Evolutionary conservation across 371 early-diverging fungal species (phyloP), one percentile per base, ranked within the genome.

Genomic region (Fennellomyces sp.): DNA sequence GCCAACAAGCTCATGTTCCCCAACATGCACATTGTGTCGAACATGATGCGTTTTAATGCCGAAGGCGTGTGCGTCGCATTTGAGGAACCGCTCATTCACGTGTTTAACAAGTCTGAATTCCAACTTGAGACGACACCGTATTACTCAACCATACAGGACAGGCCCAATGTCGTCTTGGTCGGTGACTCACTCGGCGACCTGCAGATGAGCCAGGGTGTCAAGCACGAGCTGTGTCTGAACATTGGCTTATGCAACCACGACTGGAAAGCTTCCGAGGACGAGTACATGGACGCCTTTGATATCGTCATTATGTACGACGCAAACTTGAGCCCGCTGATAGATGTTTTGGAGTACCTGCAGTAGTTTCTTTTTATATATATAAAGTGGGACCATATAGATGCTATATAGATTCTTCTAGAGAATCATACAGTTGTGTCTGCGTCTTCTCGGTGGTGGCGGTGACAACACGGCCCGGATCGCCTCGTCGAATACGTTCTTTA

Each of bases 401-500:
- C 54, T n/a, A 17, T 33, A 52, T 49, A 19, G 27, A 21, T 25
- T 19, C 38, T 48, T 58, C 78, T 86, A 91, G 63, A 91, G 83
- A 63, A 91, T 78, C 45, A 81, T 55, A 72, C 92, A 91, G 68
- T 79, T 83, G 80, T 87, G 89, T 67, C 73, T 78, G 66, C 80
- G 87, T 57, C 75, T 78, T 66, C 81, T 88, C 55, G 76, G 65
- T 10, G 60, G 50, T 21, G 68, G 60, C 12, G 68, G 52, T 27
- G 63, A 63, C 49, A 98, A 83, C 5, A 95, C 97, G 12, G 97
- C 97, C 41, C 97, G 89, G 66, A 97, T 97, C 30, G 97, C 98
- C 68, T 94, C 94, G 74, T 98, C 97, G 87, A 98, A 99, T 33
- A 97, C 97, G 64, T 91, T 94, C 88, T 97, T 97, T 63, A 98